Evolutionary conservation across 2,329 filamentous ascomycete species (phyloP), one percentile per base, ranked within the genome.

Genomic region (Colletotrichum paranaense): DNA sequence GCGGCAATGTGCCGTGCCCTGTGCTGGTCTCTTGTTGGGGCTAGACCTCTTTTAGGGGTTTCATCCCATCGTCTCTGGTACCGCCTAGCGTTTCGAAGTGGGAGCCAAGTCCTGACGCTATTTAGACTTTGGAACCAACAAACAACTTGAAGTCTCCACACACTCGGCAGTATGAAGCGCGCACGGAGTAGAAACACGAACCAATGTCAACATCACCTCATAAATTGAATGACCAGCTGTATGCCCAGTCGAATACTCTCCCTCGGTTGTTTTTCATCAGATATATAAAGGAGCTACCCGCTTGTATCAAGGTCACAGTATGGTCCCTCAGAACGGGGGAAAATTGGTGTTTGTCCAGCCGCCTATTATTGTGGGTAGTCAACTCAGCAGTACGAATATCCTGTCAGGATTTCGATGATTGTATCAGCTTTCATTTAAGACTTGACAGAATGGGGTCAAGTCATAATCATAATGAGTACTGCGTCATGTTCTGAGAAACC

Each of bases 61-160:
- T 70, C 68, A 70, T 59, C 68, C 16, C 19, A 22, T 38, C 38
- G 16, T 1, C 38, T 24, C 1, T 49, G 5, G 24, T 22, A 9
- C 19, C 14, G 38, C n/a, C 30, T 12, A 42, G 24, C 55, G 55
- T 70, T 70, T 70, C 62, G 62, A 28, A 28, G 28, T 30, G 35
- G 1, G 7, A 52, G n/a, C 28, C 28, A 52, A 35, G 42, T 46
- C 42, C n/a, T 32, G 4, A 16, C n/a, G 11, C 35, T 22, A 12
- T 32, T 35, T 35, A 52, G 19, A 32, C 24, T 52, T 52, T 11
- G 5, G 42, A 14, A 8, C 22, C 4, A 9, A 14, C 42, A 32
- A 26, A 35, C 32, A 35, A 12, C 32, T 35, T 19, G 2, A 52
- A 52, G 11, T 62, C 26, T 11, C 19, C 24, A 9, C 24, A 7